Conservation (phyloP, 495 filamentous ascomycete genomes). For the Haplographium delicatum region DNA sequence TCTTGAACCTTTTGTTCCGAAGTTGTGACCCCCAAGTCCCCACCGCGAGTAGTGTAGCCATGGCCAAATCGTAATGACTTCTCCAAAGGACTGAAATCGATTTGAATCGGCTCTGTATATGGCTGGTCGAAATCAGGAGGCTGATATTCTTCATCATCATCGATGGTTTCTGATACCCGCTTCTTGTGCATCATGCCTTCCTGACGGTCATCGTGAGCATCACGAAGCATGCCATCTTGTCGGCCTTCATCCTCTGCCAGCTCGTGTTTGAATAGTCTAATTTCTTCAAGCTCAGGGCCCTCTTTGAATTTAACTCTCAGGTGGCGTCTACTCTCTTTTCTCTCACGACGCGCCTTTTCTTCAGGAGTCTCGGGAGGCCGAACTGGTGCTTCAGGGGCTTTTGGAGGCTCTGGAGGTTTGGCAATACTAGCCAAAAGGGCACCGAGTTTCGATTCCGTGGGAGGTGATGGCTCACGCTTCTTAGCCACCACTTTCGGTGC, state of each 20-base stretch:
- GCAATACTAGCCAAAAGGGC: conserved; percentile 57
- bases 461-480: conserved; percentile 29
- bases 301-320: conserved; percentile 68
- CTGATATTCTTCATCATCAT: conserved; percentile 57
- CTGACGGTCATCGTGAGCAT: conserved; percentile 63
- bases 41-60: conserved; percentile 52
- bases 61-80: conserved; percentile 34
- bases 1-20: conserved; percentile 63
- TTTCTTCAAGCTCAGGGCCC: conserved; percentile 63
- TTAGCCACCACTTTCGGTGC: conserved; percentile 27
- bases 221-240: conserved; percentile 56
- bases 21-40: conserved; percentile 51
- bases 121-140: conserved; percentile 28
- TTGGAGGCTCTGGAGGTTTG: conserved; percentile 56
- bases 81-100: conserved; percentile 46
- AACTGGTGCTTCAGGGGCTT: conserved; percentile 44
- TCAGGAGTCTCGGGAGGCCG: conserved; percentile 68
- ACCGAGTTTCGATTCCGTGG: conserved; percentile 33
- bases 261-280: conserved; percentile 72
- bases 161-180: conserved; percentile 48
- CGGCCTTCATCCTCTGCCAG: conserved; percentile 68
- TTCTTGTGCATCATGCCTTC: conserved; percentile 80
- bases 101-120: conserved; percentile 33
- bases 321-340: conserved; percentile 72
- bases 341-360: conserved; percentile 63